These are phyloP conservation scores for Anthracocystis walkeri DNA, from an alignment of 1,284 basidiomycete species.

Conservation along the genomic window DNA sequence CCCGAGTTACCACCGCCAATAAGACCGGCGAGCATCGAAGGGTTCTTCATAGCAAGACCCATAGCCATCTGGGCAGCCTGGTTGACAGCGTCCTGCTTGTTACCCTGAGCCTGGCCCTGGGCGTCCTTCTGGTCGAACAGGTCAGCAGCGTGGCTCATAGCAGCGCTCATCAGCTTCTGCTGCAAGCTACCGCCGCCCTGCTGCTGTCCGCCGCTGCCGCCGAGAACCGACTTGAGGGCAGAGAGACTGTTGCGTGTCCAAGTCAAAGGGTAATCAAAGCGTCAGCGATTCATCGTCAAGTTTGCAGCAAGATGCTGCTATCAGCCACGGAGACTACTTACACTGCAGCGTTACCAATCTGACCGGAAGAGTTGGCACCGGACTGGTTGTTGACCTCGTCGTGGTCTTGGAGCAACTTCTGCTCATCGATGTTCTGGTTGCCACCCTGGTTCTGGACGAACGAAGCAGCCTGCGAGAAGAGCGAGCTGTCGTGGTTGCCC, in stretches of 20 bases:
- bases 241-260: conserved; percentile 31
- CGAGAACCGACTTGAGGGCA: conserved; percentile 54
- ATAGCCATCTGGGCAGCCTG: conserved; percentile 65
- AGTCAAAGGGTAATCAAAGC: background rate
- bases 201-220: conserved; percentile 33
- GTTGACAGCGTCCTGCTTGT: conserved; percentile 69
- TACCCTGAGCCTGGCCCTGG: conserved; percentile 60
- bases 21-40: conserved; percentile 45
- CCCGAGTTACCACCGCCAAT: conserved; percentile 56
- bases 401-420: conserved; percentile 55
- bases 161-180: conserved; percentile 46
- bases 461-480: conserved; percentile 51
- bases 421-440: conserved; percentile 56
- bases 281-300: background rate
- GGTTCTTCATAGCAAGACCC: conserved; percentile 66
- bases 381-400: conserved; percentile 55
- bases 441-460: conserved; percentile 55
- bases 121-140: conserved; percentile 59
- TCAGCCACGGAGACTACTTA: conserved; percentile 17
- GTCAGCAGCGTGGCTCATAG: conserved; percentile 51
- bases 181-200: conserved; percentile 50
- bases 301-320: no score
- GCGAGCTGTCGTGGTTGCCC: conserved; percentile 48
- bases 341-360: conserved; percentile 64
- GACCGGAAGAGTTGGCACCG: conserved; percentile 44